Conservation (phyloP, 805 yeast genomes). For the Groenewaldozyma tartarivorans region DNA sequence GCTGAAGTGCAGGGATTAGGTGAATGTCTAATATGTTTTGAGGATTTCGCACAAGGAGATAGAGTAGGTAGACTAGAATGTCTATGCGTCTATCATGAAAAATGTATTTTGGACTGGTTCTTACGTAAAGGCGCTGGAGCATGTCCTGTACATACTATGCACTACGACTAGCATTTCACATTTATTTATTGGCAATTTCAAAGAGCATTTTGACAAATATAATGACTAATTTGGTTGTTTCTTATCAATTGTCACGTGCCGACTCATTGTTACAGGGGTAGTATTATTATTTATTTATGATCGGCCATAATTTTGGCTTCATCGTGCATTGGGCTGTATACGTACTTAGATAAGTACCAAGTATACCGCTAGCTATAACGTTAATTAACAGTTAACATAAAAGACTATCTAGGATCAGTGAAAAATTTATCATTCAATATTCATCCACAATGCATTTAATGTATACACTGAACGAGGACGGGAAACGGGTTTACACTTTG, state of each 20-base stretch:
- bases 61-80: constrained; percentile 90
- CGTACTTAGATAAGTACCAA: too few relatives aligned
- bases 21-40: constrained; percentile 93
- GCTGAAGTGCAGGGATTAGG: constrained; percentile 27
- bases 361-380: too few relatives aligned
- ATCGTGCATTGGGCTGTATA: too few relatives aligned
- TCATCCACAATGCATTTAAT: constrained; percentile 78
- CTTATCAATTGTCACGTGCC: too few relatives aligned
- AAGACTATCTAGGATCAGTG: too few relatives aligned
- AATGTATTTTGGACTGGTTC: constrained; percentile 89
- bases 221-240: too few relatives aligned
- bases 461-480: constrained; percentile 93
- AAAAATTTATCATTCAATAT: constrained; percentile 19
- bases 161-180: constrained; percentile 16
- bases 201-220: too few relatives aligned
- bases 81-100: constrained; percentile 85
- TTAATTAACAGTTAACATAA: too few relatives aligned
- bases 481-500: constrained; percentile 91
- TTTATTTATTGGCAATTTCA: too few relatives aligned
- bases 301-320: too few relatives aligned
- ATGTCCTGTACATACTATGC: constrained; percentile 72
- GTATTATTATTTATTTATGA: too few relatives aligned
- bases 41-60: constrained; percentile 76
- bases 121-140: constrained; percentile 73
- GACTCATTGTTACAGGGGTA: too few relatives aligned